Base-by-base conservation (phyloP, 768 basidiomycete species). In the Candolleomyces eurysporus region DNA sequence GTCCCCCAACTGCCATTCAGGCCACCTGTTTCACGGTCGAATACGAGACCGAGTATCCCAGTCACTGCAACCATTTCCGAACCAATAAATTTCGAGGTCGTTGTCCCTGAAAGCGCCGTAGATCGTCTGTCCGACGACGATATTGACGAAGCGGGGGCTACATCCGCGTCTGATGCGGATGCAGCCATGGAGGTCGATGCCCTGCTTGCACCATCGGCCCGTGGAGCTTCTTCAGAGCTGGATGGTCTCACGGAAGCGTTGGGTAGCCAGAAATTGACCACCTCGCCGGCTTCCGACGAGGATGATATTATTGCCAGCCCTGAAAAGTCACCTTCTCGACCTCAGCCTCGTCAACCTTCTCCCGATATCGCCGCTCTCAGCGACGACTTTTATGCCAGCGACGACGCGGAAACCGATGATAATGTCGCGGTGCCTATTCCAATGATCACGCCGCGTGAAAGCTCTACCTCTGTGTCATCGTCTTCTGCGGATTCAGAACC, bases 151-250 rank as follows among this genome's bases (percentile, higher is more conserved):
- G n/a, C 19, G 30, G 49, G 14, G 5, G 30, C 26, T 51, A n/a
- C 19, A 14, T 22, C 17, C 22, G 4, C 13, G 14, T 51, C 49
- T 14, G 58, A 59, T 21, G 9, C 9, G 8, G 43, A 60, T 32
- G 59, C 42, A 2, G 43, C 43, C 2, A 60, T 60, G 59, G 59
- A 60, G 40, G 59, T 60, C 21, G 59, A 53, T n/a, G 52, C 48
- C 19, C 39, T 53, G 11, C 52, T 55, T 7, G 8, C 48, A n/a
- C 2, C 48, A n/a, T 40, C 51, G 19, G 8, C n/a, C 17, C 40
- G 19, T 30, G 14, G 26, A 10, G 43, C 17, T 16, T 54, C 59
- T 4, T 54, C 59, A 14, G 59, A 55, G 5, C 21, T 60, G 0
- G 52, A 43, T 2, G 45, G 54, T 26, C 45, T 60, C 59, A 60